Conservation (phyloP, 345 rosid species). For the Brassica rapa region DNA sequence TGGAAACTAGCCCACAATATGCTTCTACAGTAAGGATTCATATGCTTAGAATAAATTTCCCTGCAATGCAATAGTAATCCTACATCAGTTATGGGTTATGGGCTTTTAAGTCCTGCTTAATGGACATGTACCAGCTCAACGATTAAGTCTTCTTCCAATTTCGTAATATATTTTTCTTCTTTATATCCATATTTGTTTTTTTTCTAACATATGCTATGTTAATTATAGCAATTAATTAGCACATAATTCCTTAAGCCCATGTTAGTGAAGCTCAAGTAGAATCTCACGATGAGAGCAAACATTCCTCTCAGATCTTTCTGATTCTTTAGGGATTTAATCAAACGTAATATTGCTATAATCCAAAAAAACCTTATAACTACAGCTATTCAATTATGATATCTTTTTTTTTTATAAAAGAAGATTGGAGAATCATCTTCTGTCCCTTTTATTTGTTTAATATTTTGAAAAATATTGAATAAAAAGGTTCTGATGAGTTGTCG, state of each 20-base stretch:
- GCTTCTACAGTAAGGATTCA: not conserved
- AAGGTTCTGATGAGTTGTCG: slow-evolving; percentile 34
- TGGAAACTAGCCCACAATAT: not conserved
- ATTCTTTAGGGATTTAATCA: not conserved
- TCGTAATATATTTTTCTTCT: not conserved
- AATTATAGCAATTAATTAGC: not conserved
- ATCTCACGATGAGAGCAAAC: slow-evolving; percentile 17
- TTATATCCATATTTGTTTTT: not conserved
- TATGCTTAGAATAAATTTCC: not conserved
- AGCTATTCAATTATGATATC: not conserved
- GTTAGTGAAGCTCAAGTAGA: slow-evolving; percentile 2
- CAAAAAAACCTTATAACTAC: not conserved
- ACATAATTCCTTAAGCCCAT: slow-evolving; percentile 12
- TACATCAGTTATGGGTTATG: not conserved
- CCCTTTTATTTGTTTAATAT: slow-evolving; percentile 9
- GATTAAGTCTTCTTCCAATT: not conserved
- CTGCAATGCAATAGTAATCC: not conserved
- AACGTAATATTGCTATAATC: not conserved
- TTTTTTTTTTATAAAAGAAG: not conserved
- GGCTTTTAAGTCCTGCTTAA: not conserved
- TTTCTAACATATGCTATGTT: too few species aligned
- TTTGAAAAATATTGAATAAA: slow-evolving; percentile 4
- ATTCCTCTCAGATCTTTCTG: slow-evolving; percentile 6
- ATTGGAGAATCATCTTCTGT: slow-evolving; percentile 6
- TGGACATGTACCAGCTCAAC: not conserved